Evolutionary conservation across 2,329 filamentous ascomycete genomes (phyloP), one percentile per base, ranked within the genome.

Genomic region (Apiospora arundinis): DNA sequence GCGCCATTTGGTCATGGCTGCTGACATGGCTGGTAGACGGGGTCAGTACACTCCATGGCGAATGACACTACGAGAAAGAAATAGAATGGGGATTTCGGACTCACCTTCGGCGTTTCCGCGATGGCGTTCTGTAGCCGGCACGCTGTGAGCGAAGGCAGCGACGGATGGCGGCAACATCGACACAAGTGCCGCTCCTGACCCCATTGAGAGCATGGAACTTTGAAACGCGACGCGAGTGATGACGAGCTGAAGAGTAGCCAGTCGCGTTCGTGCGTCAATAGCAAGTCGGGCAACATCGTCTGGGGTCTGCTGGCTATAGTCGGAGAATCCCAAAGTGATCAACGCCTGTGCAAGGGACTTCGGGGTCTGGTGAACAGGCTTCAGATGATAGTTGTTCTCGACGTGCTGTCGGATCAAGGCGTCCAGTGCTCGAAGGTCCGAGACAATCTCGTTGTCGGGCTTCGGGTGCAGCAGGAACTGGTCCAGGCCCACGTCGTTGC

Each of bases 1-100:
- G 44, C 83, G 82, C 84, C 84, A 85, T 72, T 79, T 78, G n/a
- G 79, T 81, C 7, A 84, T 74, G 2, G 83, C 83, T 25, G 80
- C 70, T 7, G 77, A 70, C 6, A 78, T 73, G 11, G 76, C 76
- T 81, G 28, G 6, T 60, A 40, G n/a, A 32, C 21, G n/a, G n/a
- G 28, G 49, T 56, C 21, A 56, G 49, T 28, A 56, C 48, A 52
- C 5, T 25, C 5, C 16, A 6, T 16, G 7, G 18, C 16, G 5
- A 52, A 21, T 52, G n/a, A n/a, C n/a, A n/a, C n/a, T n/a, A n/a
- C n/a, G n/a, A n/a, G n/a, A 25, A 52, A 52, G 18, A 14, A 6
- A 52, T 4, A 21, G 16, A 52, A 21, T 4, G 48, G 18, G 40
- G 23, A 21, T 7, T n/a, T n/a, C n/a, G n/a, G n/a, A n/a, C n/a